These are phyloP conservation scores for Mortierella alpina DNA, from an alignment of 192 early-diverging fungal species.

Conservation along the genomic window DNA sequence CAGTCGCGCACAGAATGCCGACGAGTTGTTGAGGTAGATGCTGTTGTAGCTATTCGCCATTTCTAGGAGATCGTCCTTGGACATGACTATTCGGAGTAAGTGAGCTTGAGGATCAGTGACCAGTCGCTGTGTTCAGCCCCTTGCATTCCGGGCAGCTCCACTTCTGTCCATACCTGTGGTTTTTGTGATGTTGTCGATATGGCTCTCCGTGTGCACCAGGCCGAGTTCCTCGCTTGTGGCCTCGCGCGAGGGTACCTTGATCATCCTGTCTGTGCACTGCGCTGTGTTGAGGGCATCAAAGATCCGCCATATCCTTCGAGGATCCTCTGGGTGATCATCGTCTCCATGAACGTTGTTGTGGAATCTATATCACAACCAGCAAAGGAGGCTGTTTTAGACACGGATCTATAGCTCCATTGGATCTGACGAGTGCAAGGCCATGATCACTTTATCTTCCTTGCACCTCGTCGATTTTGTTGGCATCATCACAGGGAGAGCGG, in stretches of 20 bases:
- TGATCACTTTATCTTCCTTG: too few relatives aligned
- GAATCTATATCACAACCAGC: slow-evolving; percentile 29
- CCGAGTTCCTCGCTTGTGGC: slow-evolving; percentile 62
- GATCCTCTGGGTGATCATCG: slow-evolving; percentile 82
- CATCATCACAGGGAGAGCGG: not conserved
- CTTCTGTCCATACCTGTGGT: slow-evolving; percentile 52
- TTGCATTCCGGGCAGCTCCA: not conserved
- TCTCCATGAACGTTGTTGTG: slow-evolving; percentile 68
- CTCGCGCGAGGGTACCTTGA: slow-evolving; percentile 57
- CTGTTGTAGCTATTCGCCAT: slow-evolving; percentile 67
- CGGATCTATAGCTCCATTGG: not conserved
- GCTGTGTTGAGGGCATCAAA: slow-evolving; percentile 62
- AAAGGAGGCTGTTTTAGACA: not conserved
- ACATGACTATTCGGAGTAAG: slow-evolving; percentile 44
- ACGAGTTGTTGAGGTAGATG: slow-evolving; percentile 76
- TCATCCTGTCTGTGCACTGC: slow-evolving; percentile 60
- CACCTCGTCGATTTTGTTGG: too few relatives aligned
- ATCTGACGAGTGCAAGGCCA: too few relatives aligned
- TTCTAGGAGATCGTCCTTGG: slow-evolving; percentile 59
- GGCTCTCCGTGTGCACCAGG: slow-evolving; percentile 65
- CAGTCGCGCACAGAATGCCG: slow-evolving; percentile 72
- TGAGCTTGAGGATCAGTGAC: too few relatives aligned
- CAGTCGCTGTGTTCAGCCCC: not conserved
- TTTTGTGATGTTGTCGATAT: slow-evolving; percentile 59
- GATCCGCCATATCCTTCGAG: slow-evolving; percentile 75